These are phyloP conservation scores for Solanum tacnaense DNA, from an alignment of 257 asterid genomes.

Conservation along the genomic window DNA sequence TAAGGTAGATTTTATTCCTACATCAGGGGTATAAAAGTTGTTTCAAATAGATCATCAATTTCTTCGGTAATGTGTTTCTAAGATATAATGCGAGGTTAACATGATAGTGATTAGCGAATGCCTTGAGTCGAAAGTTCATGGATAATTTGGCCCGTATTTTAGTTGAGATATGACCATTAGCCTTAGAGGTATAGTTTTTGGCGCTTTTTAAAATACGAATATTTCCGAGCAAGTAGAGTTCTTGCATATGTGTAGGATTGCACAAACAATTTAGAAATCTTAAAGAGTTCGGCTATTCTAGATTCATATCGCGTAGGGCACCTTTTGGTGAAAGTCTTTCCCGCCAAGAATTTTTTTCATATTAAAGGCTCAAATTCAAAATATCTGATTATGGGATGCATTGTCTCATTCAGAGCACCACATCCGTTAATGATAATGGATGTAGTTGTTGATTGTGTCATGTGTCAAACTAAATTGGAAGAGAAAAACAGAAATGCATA, in stretches of 20 bases:
- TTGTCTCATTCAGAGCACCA: background rate
- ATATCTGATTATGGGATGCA: too few species aligned
- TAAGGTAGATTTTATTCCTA: too few species aligned
- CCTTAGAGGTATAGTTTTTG: background rate
- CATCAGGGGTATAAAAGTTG: fast-evolving
- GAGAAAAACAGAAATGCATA: background rate
- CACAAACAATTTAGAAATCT: background rate
- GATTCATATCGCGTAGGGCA: too few species aligned
- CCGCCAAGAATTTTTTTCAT: fast-evolving
- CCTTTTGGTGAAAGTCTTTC: too few species aligned
- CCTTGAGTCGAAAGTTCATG: background rate
- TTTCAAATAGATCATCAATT: background rate
- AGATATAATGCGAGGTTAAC: background rate
- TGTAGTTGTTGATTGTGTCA: background rate
- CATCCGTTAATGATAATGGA: background rate
- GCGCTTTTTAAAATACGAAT: too few species aligned
- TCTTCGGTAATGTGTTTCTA: background rate
- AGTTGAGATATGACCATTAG: background rate
- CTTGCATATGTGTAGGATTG: background rate
- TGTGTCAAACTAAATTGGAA: background rate
- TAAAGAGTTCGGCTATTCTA: too few species aligned
- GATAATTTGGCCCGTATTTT: too few species aligned
- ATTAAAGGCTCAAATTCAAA: fast-evolving
- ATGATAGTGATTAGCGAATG: background rate
- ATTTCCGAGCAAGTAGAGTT: background rate